Conservation (phyloP, 495 filamentous ascomycete genomes). For the Lophiostoma macrostomum region DNA sequence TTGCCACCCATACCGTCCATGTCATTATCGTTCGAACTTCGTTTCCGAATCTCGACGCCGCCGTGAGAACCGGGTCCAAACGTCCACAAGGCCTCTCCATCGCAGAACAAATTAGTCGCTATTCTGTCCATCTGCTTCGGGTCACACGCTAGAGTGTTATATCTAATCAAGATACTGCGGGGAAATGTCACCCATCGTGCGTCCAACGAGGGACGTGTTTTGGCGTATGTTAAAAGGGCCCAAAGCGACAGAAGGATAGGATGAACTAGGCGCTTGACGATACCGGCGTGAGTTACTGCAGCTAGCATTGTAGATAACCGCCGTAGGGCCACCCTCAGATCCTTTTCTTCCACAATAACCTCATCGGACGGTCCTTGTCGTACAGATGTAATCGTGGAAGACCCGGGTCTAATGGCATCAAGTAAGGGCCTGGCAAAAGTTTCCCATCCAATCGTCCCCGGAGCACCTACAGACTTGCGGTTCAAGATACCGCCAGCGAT, state of each 20-base stretch:
- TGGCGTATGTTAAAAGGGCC: slow-evolving; percentile 59
- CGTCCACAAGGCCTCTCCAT: slow-evolving; percentile 51
- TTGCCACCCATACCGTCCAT: slow-evolving; percentile 31
- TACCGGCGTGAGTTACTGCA: slow-evolving; percentile 68
- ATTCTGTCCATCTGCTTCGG: slow-evolving; percentile 47
- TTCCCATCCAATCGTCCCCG: slow-evolving; percentile 66
- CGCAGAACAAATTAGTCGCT: slow-evolving; percentile 51
- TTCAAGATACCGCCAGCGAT: slow-evolving; percentile 72
- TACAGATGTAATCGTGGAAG: neutral
- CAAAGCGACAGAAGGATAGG: slow-evolving; percentile 67
- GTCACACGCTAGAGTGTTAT: slow-evolving; percentile 50
- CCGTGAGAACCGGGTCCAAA: slow-evolving; percentile 40
- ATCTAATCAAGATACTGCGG: slow-evolving; percentile 46
- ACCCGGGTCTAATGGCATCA: slow-evolving; percentile 54
- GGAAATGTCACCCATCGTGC: slow-evolving; percentile 14
- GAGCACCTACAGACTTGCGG: slow-evolving; percentile 63
- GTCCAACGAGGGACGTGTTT: slow-evolving; percentile 36
- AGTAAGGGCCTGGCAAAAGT: slow-evolving; percentile 66
- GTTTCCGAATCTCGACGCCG: slow-evolving; percentile 42
- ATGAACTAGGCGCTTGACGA: slow-evolving; percentile 66
- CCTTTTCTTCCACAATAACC: slow-evolving; percentile 44
- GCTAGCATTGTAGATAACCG: slow-evolving; percentile 57
- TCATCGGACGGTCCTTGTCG: slow-evolving; percentile 29
- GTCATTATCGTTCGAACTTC: slow-evolving; percentile 26
- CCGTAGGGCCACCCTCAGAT: slow-evolving; percentile 50